Conservation (phyloP, 495 filamentous ascomycete genomes). For the Aeminium ludgeri region DNA sequence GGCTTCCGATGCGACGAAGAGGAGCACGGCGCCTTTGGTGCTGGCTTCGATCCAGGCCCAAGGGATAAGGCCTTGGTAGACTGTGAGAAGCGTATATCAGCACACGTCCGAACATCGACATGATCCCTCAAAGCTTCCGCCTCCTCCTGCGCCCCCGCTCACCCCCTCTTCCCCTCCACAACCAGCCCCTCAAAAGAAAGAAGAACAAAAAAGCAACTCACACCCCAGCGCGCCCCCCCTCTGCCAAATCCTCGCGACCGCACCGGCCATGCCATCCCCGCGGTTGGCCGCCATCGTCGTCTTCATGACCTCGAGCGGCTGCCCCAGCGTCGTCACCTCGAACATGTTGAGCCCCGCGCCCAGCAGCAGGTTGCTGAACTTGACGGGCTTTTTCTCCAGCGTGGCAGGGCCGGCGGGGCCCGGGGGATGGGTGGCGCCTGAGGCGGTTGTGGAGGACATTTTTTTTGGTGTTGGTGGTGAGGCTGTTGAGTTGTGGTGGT, state of each 20-base stretch:
- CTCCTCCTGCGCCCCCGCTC: too few species aligned
- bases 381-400: slow-evolving; percentile 98
- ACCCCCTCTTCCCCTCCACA: too few species aligned
- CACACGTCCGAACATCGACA: too few species aligned
- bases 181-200: background rate
- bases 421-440: slow-evolving; percentile 32
- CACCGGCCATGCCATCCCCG: slow-evolving; percentile 65
- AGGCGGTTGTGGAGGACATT: slow-evolving; percentile 17
- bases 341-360: slow-evolving; percentile 96
- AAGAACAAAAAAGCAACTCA: slow-evolving; percentile 35
- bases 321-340: slow-evolving; percentile 80
- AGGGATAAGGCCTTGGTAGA: slow-evolving; percentile 98
- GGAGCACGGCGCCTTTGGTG: slow-evolving; percentile 95
- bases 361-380: slow-evolving; percentile 96
- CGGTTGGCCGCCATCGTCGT: slow-evolving; percentile 98
- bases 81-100: slow-evolving; percentile 32
- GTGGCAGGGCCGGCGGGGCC: slow-evolving; percentile 33
- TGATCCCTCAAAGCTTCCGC: too few species aligned
- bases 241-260: slow-evolving; percentile 75
- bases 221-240: slow-evolving; percentile 91
- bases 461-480: slow-evolving; percentile 9
- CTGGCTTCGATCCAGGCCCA: slow-evolving; percentile 99
- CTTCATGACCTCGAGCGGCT: slow-evolving; percentile 97
- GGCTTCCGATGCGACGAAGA: slow-evolving; percentile 97
- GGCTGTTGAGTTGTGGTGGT: slow-evolving; percentile 15